Evolutionary conservation across 768 basidiomycete genomes (phyloP), one percentile per base, ranked within the genome.

Genomic region (Lyophyllum decastes): DNA sequence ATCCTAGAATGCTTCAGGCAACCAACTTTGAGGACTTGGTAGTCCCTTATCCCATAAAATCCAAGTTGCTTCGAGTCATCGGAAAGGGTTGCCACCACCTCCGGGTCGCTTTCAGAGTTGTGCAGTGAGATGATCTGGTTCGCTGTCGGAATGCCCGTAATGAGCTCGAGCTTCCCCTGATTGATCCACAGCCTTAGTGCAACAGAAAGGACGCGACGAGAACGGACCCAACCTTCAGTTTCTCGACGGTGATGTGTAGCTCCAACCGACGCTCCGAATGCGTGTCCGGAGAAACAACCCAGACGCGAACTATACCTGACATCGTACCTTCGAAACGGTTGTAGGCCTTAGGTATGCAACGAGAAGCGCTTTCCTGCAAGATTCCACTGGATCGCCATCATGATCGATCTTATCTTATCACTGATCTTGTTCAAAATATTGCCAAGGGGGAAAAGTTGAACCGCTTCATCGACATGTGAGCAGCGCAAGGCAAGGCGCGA

Each of bases 261-360:
- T 95, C 91, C 60, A 93, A 84, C 0, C 90, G 83, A 47, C 96
- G 84, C 73, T 98, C 96, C 0, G 93, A 94, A 61, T 85, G 89
- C 1, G 95, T 96, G 68, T 97, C 94, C 6, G 87, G 88, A 9
- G 95, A 98, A 12, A 83, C 70, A 7, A 98, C 87, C 63, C 86
- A 94, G 44, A 97, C 75, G 38, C 57, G 59, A 46, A 65, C 64
- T 9, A 67, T 48, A 27, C 62, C 61, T 14, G 64, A 65, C 66
- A 67, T 67, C 17, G 16, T 26, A 21, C 16, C 7, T 30, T 7
- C 26, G 2, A n/a, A 25, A 30, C 17, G 46, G 25, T 26, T 26
- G n/a, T n/a, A n/a, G n/a, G 9, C 14, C 35, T 3, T 11, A 14
- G 43, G 43, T 54, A 44, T 40, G 34, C n/a, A 21, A 34, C 26